Evolutionary conservation across 257 asterid genomes (phyloP), one percentile per base, ranked within the genome.

Genomic region (Solanum peruvianum): DNA sequence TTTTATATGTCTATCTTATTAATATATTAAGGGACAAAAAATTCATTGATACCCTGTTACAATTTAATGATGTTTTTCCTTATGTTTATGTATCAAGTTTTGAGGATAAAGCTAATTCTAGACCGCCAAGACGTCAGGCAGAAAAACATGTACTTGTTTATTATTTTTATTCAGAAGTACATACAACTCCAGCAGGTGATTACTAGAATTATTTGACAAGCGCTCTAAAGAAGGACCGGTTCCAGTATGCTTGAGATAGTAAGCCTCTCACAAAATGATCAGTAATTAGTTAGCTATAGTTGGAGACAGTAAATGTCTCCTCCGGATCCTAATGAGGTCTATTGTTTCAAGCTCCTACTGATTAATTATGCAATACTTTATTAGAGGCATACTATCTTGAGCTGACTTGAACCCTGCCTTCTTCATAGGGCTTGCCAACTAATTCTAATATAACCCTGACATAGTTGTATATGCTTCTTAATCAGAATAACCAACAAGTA

Each of bases 401-500:
- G 92, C 31, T 78, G 88, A 84, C 85, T 90, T 77, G 86, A 66
- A 89, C 71, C 60, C 89, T 4, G 90, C 77, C 86, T 85, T 88
- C 88, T 93, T 90, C 42, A 82, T 85, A 84, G 90, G 88, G 80
- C 66, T 86, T 85, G 84, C 89, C 72, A 85, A 80, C 37, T 88
- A 91, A 86, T 90, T 73, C 41, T 91, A 88, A 89, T 92, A 69
- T 91, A 94, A 6, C 11, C 11, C 11, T 29, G 0, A 45, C 41
- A 44, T 45, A 72, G 2, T 73, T 23, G 88, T 15, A 88, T 90
- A 90, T 44, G 37, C 52, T 60, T 90, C 94, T 44, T 47, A 56
- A 52, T 90, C 92, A 56, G 92, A 89, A 89, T 91, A 87, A 89
- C 88, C 92, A 82, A 88, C 42, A 5, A 89, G 85, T 84, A 89